Conservation (phyloP, 768 basidiomycete species). For the Leccinum broughii region DNA sequence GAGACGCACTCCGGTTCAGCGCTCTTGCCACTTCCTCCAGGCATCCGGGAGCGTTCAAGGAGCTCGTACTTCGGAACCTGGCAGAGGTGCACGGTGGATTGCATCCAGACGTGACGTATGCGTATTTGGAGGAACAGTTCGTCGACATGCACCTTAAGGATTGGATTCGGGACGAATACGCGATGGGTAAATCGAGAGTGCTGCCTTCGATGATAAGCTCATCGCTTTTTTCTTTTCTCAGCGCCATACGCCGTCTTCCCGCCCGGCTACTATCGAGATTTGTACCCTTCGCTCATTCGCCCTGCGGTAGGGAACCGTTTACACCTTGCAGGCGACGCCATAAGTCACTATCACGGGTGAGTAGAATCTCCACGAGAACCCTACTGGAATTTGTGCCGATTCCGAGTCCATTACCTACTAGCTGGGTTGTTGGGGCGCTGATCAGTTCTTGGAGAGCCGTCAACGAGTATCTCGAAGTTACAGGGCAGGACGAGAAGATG, state of each 20-base stretch:
- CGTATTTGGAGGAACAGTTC: not conserved
- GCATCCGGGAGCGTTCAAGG: not conserved
- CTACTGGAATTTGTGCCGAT: not conserved
- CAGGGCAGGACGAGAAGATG: not conserved
- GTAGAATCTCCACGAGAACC: not conserved
- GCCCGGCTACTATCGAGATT: not conserved
- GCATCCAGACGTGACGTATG: not conserved
- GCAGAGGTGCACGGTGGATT: not conserved
- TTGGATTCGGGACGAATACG: not conserved
- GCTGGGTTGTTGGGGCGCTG: not conserved
- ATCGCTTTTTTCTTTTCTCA: not conserved
- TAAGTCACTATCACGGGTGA: not conserved
- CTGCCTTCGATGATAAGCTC: not conserved
- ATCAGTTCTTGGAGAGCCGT: not conserved
- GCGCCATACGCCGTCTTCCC: not conserved
- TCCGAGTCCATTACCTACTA: not conserved
- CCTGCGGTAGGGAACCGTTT: not conserved
- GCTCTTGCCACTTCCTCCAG: not conserved
- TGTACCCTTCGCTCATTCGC: not conserved
- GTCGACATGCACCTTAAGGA: not conserved
- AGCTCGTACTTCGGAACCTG: not conserved
- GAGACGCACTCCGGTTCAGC: not conserved
- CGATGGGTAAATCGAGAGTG: not conserved
- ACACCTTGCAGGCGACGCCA: constrained; percentile 1
- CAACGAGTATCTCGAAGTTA: not conserved